phyloP scores from a whole-genome alignment of 345 rosid genomes.

The Pseudoturritis turrita region DNA sequence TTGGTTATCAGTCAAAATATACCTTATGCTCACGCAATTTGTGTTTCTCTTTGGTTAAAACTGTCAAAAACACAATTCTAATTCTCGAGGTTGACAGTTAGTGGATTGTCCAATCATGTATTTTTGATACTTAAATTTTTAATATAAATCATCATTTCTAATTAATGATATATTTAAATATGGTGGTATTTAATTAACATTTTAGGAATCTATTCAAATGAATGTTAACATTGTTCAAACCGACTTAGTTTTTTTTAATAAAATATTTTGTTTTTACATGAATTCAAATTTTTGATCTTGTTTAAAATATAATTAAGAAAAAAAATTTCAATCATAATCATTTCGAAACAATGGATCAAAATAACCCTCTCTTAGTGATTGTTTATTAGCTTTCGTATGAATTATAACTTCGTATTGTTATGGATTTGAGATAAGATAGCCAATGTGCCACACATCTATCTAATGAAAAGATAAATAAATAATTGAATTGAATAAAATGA shows the following conservation, averaged over 20 bases:
- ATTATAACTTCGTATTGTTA: neutral
- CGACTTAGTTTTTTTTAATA: neutral
- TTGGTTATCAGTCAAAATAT: conserved; percentile 12
- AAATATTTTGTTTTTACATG: neutral
- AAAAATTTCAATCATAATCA: neutral
- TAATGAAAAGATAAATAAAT: too few relatives aligned
- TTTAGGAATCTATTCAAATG: neutral
- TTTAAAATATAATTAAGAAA: neutral
- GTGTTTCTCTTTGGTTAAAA: conserved; percentile 11
- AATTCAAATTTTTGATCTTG: neutral
- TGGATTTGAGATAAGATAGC: neutral
- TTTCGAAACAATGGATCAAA: neutral
- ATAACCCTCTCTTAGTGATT: neutral
- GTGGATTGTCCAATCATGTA: neutral
- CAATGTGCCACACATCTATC: neutral
- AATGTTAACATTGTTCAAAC: neutral
- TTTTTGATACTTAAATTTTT: neutral
- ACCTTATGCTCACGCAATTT: conserved; percentile 19
- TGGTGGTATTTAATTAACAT: neutral
- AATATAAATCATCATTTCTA: neutral
- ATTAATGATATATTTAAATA: neutral
- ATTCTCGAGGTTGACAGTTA: conserved; percentile 19
- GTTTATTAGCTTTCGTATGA: neutral
- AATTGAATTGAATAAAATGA: too few relatives aligned
- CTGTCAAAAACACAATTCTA: conserved; percentile 6